phyloP scores from a whole-genome alignment of 23 red algal genomes.

The Gracilaria gracilis region DNA sequence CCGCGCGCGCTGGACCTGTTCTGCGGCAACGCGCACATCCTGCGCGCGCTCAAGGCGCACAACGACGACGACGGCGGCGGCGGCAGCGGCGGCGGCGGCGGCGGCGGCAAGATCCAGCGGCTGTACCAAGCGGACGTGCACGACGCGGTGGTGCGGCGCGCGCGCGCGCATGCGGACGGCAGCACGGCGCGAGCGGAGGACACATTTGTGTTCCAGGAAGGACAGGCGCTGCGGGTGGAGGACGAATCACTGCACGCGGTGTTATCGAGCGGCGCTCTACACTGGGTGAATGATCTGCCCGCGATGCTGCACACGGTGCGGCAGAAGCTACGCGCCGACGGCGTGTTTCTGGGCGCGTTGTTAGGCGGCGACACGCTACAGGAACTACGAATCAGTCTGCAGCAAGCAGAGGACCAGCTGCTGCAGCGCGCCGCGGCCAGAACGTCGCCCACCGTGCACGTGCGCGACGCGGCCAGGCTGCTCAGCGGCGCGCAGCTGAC shows the following conservation, averaged over 20 bases:
- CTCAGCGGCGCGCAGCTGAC: conserved; percentile 65
- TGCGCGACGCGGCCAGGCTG: conserved; percentile 76
- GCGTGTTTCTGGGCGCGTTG: conserved; percentile 88
- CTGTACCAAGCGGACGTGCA: conserved; percentile 54
- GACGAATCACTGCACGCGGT: conserved; percentile 75
- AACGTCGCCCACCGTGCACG: conserved; percentile 83
- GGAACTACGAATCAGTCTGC: conserved; percentile 86
- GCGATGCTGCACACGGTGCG: conserved; percentile 39
- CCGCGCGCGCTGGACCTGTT: conserved; percentile 78
- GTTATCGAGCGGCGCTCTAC: conserved; percentile 73
- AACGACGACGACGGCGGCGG: neutral
- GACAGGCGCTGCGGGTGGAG: neutral
- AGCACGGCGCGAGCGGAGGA: neutral
- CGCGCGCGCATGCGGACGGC: conserved; percentile 13
- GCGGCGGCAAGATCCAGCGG: neutral
- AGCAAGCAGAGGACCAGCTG: conserved; percentile 90
- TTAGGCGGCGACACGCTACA: conserved; percentile 90
- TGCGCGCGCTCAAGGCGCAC: conserved; percentile 54
- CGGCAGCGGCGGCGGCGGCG: neutral
- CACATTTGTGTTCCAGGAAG: conserved; percentile 3
- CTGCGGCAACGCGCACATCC: conserved; percentile 82
- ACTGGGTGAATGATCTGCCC: conserved; percentile 97
- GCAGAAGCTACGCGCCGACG: conserved; percentile 77
- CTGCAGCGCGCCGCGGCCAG: conserved; percentile 55
- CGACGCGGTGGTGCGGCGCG: conserved; percentile 24